Evolutionary conservation across 2,329 filamentous ascomycete species (phyloP), one percentile per base, ranked within the genome.

Genomic region (Furcasterigmium sp.): DNA sequence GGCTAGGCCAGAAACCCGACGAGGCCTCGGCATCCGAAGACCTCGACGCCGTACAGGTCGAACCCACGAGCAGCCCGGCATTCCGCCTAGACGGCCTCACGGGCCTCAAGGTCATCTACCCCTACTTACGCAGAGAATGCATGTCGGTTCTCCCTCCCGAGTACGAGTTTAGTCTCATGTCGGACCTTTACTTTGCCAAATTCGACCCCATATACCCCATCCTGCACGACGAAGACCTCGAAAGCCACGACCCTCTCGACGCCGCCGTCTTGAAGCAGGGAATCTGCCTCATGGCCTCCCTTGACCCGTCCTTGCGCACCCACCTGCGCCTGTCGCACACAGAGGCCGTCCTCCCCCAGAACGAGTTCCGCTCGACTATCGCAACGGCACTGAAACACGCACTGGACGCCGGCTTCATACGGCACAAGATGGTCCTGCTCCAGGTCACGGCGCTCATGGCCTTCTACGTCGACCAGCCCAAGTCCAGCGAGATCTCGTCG

Each of bases 201-300:
- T 45, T 55, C 5, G 47, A 55, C 32, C 46, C 51, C 8, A 48
- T 54, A 23, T 49, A 54, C 6, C 53, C 51, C 6, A 32, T 54
- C 20, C 45, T 55, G 17, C 41, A 48, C 19, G 41, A 51, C 14
- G 49, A 53, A 18, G 42, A 50, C 10, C 47, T 52, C 43, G 46
- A 50, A 10, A 44, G 46, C 28, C 51, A 49, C 45, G 37, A 41
- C 41, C 13, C 39, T 28, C 41, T 52, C 42, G 38, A 51, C 44
- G 46, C 46, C 28, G 29, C 46, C 8, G 48, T 51, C 20, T 50
- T 53, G 32, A 53, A 47, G 28, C 52, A 54, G 25, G 46, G 49
- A 25, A 51, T 54, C 8, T 54, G 51, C 15, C 46, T 54, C 13
- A 44, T 51, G 10, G 52, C 52, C 8, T 48, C 51, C 3, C 44